A percentile compares a stretch with the other conserved stretches of the same genome.
phyloP scores from a whole-genome alignment of 140 eudicot genomes.

The Anethum foeniculum region DNA sequence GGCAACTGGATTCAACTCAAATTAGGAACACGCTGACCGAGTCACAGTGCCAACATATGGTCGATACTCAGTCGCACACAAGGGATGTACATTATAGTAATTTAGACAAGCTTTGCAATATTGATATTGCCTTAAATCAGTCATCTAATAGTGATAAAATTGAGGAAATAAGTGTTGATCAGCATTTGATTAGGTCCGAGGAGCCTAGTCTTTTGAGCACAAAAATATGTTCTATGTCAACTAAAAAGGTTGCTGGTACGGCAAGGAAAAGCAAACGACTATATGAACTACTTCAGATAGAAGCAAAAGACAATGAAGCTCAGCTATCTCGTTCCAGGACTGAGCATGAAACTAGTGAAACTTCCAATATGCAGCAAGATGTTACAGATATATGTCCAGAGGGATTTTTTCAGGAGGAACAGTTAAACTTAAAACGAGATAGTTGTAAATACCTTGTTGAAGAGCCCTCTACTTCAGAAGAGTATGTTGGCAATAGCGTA shows the following conservation, averaged over 20 bases:
- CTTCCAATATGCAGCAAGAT: not conserved
- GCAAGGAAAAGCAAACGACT: constrained; percentile 12
- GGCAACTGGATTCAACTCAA: not conserved
- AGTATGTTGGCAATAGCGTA: not conserved
- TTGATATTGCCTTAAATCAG: not conserved
- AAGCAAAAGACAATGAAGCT: constrained; percentile 12
- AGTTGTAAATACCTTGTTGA: constrained; percentile 5
- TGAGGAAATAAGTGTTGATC: constrained; percentile 1
- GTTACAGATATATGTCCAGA: not conserved
- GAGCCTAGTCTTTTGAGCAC: not conserved
- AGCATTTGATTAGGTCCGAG: constrained; percentile 4
- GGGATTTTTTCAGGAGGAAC: constrained; percentile 6
- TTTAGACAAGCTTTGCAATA: not conserved
- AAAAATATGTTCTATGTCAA: not conserved
- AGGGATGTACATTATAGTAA: not conserved
- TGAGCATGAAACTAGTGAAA: not conserved
- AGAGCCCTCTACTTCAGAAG: constrained; percentile 15
- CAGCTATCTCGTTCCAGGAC: not conserved
- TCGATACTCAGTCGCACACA: not conserved
- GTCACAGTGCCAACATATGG: not conserved
- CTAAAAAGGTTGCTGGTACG: not conserved
- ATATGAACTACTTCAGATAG: constrained; percentile 20
- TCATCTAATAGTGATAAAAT: not conserved
- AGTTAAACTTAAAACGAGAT: not conserved
- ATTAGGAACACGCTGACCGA: not conserved